Evolutionary conservation across 2,329 filamentous ascomycete genomes (phyloP), one percentile per base, ranked within the genome.

Genomic region (Magnaporthales sp.): DNA sequence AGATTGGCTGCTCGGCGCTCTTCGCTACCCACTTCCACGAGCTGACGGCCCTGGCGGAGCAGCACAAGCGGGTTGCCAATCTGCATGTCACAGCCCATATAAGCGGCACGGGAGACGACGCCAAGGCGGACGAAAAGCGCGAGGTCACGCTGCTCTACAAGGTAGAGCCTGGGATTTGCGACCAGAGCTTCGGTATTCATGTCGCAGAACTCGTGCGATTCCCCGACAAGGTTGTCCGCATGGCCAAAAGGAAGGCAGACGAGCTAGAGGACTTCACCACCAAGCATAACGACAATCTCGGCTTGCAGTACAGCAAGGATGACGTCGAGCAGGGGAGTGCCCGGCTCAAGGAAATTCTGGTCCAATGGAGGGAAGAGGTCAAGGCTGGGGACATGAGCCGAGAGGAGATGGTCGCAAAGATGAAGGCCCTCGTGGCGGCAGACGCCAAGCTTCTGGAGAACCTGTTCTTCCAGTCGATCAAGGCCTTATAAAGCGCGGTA

Each of bases 21-120:
- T 99, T 99, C 75, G 95, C 96, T 5, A 99, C 95, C 1, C 95
- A 99, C 76, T 99, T 99, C 81, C 96, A 99, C 80, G 95, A 99
- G 77, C 83, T 99, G 64, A 99, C 95, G 0, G 93, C 94, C 1
- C 83, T 99, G 27, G 91, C 90, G 3, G 92, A 97, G 67, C 90
- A 90, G 66, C 91, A 96, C 75, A 87, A 91, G 0, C 91, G 96
- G 72, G 95, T 98, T 26, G 85, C 90, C 74, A 99, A 99, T 76
- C 80, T 99, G 69, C 95, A 99, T 74, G 95, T 99, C 26, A 95
- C 96, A 0, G 95, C 96, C 9, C 96, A 98, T 76, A 96, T 99
- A 64, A 84, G 86, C 62, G 83, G 85, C 51, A 78, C 78, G 51
- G 75, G 71, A 32, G 68, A 26, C 38, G 58, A 30, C 29, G 58